Evolutionary conservation across 495 filamentous ascomycete species (phyloP).

Genomic region (Extremus antarcticus): DNA sequence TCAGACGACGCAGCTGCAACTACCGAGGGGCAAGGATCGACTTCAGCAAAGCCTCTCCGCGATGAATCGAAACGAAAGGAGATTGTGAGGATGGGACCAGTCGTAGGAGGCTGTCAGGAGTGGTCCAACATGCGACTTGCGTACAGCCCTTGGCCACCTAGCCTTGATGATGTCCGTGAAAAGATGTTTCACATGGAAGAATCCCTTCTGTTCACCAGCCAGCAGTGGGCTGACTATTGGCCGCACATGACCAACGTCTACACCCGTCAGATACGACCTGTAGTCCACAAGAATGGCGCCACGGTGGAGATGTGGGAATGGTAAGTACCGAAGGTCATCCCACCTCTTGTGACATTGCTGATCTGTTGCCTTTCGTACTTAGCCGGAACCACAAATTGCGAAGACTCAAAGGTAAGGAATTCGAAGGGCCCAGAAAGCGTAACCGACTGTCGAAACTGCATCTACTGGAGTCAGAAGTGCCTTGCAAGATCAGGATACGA

Average conservation of each 20-base stretch:
- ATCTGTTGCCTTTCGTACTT: too few species aligned
- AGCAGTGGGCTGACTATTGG: slow-evolving; percentile 2
- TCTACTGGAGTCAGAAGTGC: not conserved
- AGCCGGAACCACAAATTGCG: not conserved
- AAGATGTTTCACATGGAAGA: not conserved
- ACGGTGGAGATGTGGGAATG: not conserved
- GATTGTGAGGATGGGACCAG: not conserved
- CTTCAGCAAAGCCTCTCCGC: not conserved
- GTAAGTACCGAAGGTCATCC: too few species aligned
- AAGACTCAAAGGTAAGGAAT: not conserved
- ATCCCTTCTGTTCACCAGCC: not conserved
- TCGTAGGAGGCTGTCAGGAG: not conserved
- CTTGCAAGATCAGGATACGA: not conserved
- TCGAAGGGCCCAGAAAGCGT: not conserved
- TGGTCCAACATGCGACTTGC: not conserved
- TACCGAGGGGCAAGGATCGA: not conserved
- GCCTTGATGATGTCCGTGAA: not conserved
- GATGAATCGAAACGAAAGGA: slow-evolving; percentile 2
- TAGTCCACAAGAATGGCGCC: not conserved
- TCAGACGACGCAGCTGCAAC: not conserved
- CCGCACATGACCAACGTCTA: slow-evolving; percentile 3
- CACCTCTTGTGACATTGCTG: too few species aligned
- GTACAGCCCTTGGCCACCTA: not conserved
- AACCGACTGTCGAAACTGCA: not conserved
- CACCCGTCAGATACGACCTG: not conserved